A percentile compares a stretch with the other conserved stretches of the same genome.
Evolutionary conservation across 345 rosid genomes (phyloP).

Genomic region (Linum usitatissimum): DNA sequence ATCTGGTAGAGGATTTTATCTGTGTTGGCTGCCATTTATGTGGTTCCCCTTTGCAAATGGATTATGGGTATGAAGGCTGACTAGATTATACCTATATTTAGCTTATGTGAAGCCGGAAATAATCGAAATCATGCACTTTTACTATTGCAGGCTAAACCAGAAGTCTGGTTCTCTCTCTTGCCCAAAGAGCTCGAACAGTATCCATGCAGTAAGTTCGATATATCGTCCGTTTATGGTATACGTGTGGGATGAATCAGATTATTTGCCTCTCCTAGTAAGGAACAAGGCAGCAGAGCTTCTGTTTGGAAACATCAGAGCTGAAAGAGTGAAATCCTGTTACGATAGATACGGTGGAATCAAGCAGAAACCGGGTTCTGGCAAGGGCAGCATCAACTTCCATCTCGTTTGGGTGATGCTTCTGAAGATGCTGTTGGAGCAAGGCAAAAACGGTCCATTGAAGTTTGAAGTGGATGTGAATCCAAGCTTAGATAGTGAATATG

Average conservation of each 20-base stretch:
- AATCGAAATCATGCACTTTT: neutral
- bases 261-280: conserved; percentile 37
- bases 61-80: conserved; percentile 19
- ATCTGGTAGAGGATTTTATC: conserved; percentile 37
- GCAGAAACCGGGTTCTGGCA: conserved; percentile 1
- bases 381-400: conserved; percentile 18
- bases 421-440: conserved; percentile 25
- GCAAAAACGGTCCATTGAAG: conserved; percentile 34
- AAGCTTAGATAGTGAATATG: conserved; percentile 22
- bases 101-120: neutral
- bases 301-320: conserved; percentile 46
- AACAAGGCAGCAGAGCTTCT: conserved; percentile 50
- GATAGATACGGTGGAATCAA: neutral
- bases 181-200: conserved; percentile 32
- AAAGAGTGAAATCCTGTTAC: conserved; percentile 22
- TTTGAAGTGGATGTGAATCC: conserved; percentile 30
- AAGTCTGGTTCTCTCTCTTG: too few relatives aligned
- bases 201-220: conserved; percentile 35
- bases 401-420: conserved; percentile 33
- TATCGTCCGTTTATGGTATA: conserved; percentile 53
- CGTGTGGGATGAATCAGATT: conserved; percentile 44
- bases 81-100: neutral
- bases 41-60: conserved; percentile 35
- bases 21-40: conserved; percentile 42
- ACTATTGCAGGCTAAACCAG: conserved; percentile 14